A percentile compares a stretch with the other conserved stretches of the same genome.
These are phyloP conservation scores for Begonia peltatifolia DNA, from an alignment of 306 rosid genomes.

Conservation along the genomic window DNA sequence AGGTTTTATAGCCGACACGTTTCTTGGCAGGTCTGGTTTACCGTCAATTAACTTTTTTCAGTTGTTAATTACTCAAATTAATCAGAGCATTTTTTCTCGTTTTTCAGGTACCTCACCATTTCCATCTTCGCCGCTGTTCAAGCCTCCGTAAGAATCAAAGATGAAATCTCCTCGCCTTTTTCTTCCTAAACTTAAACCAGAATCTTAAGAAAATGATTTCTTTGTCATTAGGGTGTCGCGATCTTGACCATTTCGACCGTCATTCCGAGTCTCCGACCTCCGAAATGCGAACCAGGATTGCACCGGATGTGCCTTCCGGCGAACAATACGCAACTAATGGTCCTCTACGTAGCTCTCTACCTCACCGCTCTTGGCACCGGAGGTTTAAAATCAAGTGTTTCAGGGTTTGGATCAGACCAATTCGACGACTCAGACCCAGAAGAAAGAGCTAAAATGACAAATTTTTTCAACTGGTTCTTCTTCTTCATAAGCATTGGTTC, in stretches of 20 bases:
- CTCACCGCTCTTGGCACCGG: conserved; percentile 78
- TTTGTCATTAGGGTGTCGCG: conserved; percentile 49
- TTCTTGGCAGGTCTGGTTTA: conserved; percentile 54
- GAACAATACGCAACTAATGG: conserved; percentile 26
- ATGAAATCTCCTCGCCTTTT: background rate
- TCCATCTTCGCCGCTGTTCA: conserved; percentile 73
- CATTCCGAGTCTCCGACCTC: conserved; percentile 69
- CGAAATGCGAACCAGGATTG: conserved; percentile 25
- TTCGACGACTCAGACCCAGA: conserved; percentile 46
- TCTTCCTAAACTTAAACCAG: background rate
- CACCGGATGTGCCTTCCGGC: conserved; percentile 30
- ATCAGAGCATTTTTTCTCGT: background rate
- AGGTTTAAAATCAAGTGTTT: conserved; percentile 79
- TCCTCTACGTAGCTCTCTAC: conserved; percentile 58
- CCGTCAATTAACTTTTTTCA: no score
- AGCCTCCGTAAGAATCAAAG: conserved; percentile 45
- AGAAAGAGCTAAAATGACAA: conserved; percentile 42
- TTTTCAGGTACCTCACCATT: conserved; percentile 63
- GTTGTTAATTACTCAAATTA: no score
- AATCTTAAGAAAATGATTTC: background rate
- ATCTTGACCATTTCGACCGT: conserved; percentile 64
- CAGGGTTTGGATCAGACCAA: conserved; percentile 84
- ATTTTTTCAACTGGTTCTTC: conserved; percentile 83
- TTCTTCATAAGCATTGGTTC: conserved; percentile 82
- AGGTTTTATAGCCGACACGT: conserved; percentile 79